Conservation (phyloP, 2,329 filamentous ascomycete species). For the Pyrenophora seminiperda region DNA sequence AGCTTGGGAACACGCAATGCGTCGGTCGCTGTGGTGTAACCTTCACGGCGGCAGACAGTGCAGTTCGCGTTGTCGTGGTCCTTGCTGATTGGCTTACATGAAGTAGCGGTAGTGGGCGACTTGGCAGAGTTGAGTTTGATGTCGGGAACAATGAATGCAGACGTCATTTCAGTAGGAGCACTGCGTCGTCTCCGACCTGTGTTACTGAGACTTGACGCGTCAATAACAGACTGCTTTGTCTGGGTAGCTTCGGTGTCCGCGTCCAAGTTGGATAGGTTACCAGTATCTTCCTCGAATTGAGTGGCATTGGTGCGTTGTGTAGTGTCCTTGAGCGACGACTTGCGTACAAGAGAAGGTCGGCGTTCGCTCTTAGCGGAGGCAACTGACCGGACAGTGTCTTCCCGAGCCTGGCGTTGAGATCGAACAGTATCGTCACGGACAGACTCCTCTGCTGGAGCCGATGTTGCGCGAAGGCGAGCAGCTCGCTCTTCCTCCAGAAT, state of each 20-base stretch:
- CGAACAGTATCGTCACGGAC: slow-evolving; percentile 48
- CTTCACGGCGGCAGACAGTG: slow-evolving; percentile 60
- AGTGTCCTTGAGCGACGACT: slow-evolving; percentile 61
- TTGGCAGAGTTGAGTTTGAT: slow-evolving; percentile 57
- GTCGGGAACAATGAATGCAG: slow-evolving; percentile 67
- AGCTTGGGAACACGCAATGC: slow-evolving; percentile 55
- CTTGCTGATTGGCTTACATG: slow-evolving; percentile 40
- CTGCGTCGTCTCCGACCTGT: slow-evolving; percentile 57
- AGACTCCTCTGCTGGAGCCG: slow-evolving; percentile 32
- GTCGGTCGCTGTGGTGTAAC: slow-evolving; percentile 35
- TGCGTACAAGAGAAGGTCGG: slow-evolving; percentile 53
- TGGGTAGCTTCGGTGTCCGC: slow-evolving; percentile 35
- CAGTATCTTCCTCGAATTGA: slow-evolving; percentile 46
- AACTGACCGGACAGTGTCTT: slow-evolving; percentile 49
- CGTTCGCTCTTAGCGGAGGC: slow-evolving; percentile 47
- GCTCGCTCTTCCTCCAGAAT: slow-evolving; percentile 61
- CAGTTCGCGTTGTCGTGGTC: slow-evolving; percentile 61
- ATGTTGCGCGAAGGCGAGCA: slow-evolving; percentile 41
- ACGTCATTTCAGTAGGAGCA: slow-evolving; percentile 62
- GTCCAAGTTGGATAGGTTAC: slow-evolving; percentile 37
- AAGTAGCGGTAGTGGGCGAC: slow-evolving; percentile 26
- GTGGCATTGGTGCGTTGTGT: slow-evolving; percentile 44
- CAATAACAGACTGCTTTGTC: slow-evolving; percentile 35
- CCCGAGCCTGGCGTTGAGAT: slow-evolving; percentile 44
- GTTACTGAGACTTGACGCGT: slow-evolving; percentile 55